phyloP scores from a whole-genome alignment of 2,329 filamentous ascomycete genomes.

The Ceratocystis colombiana region DNA sequence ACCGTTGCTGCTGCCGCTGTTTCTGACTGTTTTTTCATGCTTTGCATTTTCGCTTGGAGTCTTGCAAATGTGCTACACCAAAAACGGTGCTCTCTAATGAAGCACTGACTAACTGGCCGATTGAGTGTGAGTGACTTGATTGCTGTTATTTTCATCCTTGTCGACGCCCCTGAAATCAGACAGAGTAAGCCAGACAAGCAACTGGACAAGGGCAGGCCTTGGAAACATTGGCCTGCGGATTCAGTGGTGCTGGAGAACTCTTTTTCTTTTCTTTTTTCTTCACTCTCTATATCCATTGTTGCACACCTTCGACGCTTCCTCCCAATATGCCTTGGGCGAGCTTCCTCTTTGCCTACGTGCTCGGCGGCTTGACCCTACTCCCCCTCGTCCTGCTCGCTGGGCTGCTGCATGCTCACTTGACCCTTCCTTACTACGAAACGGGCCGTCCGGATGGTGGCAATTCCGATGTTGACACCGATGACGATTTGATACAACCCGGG shows the following conservation, averaged over 20 bases:
- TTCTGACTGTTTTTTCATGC: neutral
- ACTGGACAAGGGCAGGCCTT: constrained; percentile 3
- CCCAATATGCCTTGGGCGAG: constrained; percentile 42
- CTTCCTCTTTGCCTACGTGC: constrained; percentile 66
- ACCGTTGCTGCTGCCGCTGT: neutral
- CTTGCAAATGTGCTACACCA: constrained; percentile 14
- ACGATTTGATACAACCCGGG: constrained; percentile 45
- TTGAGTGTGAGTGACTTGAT: constrained; percentile 5
- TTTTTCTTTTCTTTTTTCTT: constrained; percentile 20
- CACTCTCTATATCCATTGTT: neutral
- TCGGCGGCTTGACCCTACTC: constrained; percentile 81
- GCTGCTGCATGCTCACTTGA: constrained; percentile 57
- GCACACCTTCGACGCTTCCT: neutral
- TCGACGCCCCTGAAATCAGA: constrained; percentile 11
- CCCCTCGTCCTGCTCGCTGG: constrained; percentile 56
- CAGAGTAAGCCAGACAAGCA: neutral
- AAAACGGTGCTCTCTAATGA: constrained; percentile 14
- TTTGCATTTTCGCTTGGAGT: constrained; percentile 1
- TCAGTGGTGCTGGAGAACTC: constrained; percentile 17
- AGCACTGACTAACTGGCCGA: constrained; percentile 10
- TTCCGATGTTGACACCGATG: constrained; percentile 33
- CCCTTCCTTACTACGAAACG: constrained; percentile 46
- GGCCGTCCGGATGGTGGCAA: constrained; percentile 25
- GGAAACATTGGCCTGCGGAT: constrained; percentile 3
- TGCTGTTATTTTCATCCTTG: constrained; percentile 12